Evolutionary conservation across 2,329 filamentous ascomycete genomes (phyloP).

Genomic region (Davidsoniella virescens): DNA sequence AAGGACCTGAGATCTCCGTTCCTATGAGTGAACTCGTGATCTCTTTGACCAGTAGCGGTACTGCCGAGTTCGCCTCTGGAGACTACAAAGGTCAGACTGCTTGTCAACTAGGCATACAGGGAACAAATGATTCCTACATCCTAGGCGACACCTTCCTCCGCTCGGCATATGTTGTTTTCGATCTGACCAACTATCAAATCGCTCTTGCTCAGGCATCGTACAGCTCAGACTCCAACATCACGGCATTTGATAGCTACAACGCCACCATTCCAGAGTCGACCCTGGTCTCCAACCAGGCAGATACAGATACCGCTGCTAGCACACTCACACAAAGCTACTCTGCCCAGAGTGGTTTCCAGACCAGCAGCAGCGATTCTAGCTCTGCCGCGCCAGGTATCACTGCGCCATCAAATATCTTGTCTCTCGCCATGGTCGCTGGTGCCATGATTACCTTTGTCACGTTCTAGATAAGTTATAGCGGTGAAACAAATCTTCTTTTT

Average conservation of each 20-base stretch:
- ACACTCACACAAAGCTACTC: background rate
- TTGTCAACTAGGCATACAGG: conserved; percentile 43
- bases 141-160: conserved; percentile 43
- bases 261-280: conserved; percentile 27
- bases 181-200: conserved; percentile 40
- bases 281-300: background rate
- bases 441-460: background rate
- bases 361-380: background rate
- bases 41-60: conserved; percentile 21
- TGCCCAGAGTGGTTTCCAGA: conserved; percentile 10
- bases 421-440: background rate
- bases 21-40: conserved; percentile 41
- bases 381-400: background rate
- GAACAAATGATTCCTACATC: conserved; percentile 27
- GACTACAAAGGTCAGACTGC: conserved; percentile 27
- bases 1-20: conserved; percentile 34
- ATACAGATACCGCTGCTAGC: conserved; percentile 1
- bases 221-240: conserved; percentile 34
- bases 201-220: conserved; percentile 39
- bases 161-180: conserved; percentile 44
- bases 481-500: too few relatives aligned
- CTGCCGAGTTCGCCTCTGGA: conserved; percentile 21
- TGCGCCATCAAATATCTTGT: background rate
- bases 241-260: conserved; percentile 32
- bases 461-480: background rate